Percentiles rank a stretch among this genome's conserved stretches.
phyloP scores from a whole-genome alignment of 169 alveolate species.

The Eimeria acervulina region DNA sequence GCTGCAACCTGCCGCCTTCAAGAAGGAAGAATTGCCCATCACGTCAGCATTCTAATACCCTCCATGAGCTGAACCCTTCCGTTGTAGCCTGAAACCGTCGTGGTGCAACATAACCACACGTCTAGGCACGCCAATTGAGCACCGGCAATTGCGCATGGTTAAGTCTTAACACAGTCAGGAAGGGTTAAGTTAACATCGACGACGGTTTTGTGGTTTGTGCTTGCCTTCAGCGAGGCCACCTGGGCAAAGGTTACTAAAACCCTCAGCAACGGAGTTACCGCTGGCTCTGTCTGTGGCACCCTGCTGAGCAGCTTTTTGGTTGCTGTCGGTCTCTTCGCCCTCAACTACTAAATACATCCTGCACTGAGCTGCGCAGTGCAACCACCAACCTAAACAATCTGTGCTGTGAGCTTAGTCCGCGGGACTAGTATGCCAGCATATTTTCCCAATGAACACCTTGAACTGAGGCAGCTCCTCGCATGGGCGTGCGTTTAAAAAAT shows the following conservation, averaged over 20 bases:
- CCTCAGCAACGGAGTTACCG: background rate
- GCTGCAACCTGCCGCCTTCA: conserved; percentile 17
- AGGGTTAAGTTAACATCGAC: background rate
- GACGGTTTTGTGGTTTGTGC: background rate
- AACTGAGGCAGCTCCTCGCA: background rate
- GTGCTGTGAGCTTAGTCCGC: background rate
- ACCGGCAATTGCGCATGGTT: background rate
- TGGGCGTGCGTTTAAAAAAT: background rate
- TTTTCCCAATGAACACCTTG: background rate
- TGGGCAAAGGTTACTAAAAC: background rate
- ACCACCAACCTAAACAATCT: background rate
- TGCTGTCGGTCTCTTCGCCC: background rate
- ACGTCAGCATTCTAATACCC: background rate
- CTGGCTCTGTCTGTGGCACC: background rate
- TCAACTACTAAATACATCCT: background rate
- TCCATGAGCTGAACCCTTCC: background rate
- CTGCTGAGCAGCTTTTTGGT: background rate
- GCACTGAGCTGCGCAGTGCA: background rate
- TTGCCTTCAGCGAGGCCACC: background rate
- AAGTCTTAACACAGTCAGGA: background rate
- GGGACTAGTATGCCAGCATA: background rate
- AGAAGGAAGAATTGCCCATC: background rate
- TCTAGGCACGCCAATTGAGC: background rate
- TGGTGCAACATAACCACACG: background rate
- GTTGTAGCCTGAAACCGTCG: background rate